Evolutionary conservation across 139 green algal genomes (phyloP).

Genomic region (Coccomyxa sp.): DNA sequence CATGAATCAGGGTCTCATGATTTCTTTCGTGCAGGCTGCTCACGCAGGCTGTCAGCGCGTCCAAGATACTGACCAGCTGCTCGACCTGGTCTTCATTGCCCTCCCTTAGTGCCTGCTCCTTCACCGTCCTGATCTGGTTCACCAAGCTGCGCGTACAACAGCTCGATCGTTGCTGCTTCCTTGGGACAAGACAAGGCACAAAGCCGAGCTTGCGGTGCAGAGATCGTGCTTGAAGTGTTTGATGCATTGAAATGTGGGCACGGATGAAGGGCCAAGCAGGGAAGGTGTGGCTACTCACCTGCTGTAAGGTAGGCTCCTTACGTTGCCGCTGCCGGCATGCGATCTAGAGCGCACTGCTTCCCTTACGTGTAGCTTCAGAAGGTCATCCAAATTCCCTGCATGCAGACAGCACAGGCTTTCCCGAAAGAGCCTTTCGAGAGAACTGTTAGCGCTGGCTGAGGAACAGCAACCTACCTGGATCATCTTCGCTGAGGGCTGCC

Average conservation of each 20-base stretch:
- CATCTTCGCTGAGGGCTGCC: not conserved
- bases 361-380: not conserved
- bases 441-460: no score
- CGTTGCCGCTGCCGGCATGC: not conserved
- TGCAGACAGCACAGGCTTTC: not conserved
- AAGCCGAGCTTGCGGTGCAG: not conserved
- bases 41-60: conserved; percentile 27
- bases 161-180: not conserved
- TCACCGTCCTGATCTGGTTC: not conserved
- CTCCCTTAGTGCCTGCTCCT: not conserved
- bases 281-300: not conserved
- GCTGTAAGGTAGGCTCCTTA: not conserved
- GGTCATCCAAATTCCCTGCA: not conserved
- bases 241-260: not conserved
- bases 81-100: not conserved
- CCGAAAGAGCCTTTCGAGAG: no score
- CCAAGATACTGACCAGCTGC: conserved; percentile 33
- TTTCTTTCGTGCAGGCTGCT: conserved; percentile 33
- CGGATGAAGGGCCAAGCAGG: not conserved
- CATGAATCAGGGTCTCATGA: conserved; percentile 42
- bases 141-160: not conserved
- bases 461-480: not conserved
- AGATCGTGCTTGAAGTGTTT: not conserved
- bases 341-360: not conserved
- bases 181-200: not conserved